phyloP scores from a whole-genome alignment of 116 monocot species.

The Phalaenopsis hybrid region DNA sequence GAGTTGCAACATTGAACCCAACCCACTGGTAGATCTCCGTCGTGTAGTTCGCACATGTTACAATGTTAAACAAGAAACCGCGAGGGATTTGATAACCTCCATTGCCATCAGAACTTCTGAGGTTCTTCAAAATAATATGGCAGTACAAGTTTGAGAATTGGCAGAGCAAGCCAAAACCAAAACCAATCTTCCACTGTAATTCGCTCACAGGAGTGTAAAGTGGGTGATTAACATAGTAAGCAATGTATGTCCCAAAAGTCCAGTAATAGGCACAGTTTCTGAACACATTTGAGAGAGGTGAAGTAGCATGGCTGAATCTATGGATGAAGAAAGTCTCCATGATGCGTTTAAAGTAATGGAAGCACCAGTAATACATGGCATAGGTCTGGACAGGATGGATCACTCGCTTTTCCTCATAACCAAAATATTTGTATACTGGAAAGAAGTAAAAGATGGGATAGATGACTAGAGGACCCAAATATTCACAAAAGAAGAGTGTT shows the following conservation, averaged over 20 bases:
- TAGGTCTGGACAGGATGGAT: slow-evolving; percentile 84
- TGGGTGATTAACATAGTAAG: slow-evolving; percentile 90
- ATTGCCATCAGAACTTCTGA: slow-evolving; percentile 61
- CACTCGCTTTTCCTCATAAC: slow-evolving; percentile 47
- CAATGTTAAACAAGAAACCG: slow-evolving; percentile 89
- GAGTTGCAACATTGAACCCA: slow-evolving; percentile 93
- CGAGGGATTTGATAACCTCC: slow-evolving; percentile 86
- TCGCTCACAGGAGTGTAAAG: slow-evolving; percentile 70
- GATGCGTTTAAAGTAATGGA: slow-evolving; percentile 86
- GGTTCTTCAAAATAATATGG: slow-evolving; percentile 64
- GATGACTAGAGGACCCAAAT: slow-evolving; percentile 74
- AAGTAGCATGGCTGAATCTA: slow-evolving; percentile 91
- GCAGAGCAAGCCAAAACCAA: slow-evolving; percentile 67
- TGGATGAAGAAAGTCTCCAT: slow-evolving; percentile 95
- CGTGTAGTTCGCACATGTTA: slow-evolving; percentile 95
- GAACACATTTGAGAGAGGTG: slow-evolving; percentile 86
- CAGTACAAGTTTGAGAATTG: slow-evolving; percentile 82
- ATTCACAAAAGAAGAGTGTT: slow-evolving; percentile 93
- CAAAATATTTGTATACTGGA: slow-evolving; percentile 80
- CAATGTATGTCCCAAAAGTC: slow-evolving; percentile 79
- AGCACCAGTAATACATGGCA: slow-evolving; percentile 85
- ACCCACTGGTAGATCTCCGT: slow-evolving; percentile 97
- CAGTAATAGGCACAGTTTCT: slow-evolving; percentile 95
- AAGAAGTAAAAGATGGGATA: slow-evolving; percentile 86
- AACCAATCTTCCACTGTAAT: slow-evolving; percentile 80